Conservation (phyloP, 139 green algal genomes). For the Picocystis salinarum region DNA sequence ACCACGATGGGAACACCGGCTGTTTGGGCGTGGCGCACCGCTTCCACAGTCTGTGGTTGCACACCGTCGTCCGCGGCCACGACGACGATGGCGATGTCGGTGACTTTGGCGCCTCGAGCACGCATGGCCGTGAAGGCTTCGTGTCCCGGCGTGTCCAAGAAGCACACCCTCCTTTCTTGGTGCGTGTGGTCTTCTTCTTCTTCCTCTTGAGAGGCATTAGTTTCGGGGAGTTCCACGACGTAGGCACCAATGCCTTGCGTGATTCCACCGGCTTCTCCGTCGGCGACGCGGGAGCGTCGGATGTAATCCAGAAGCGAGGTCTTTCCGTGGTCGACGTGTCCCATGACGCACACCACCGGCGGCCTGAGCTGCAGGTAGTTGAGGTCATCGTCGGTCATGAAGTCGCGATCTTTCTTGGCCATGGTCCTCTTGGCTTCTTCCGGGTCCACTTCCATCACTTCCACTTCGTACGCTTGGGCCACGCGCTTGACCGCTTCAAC, state of each 20-base stretch:
- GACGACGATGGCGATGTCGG: slow-evolving; percentile 92
- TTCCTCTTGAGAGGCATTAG: slow-evolving; percentile 1
- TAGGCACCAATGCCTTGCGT: slow-evolving; percentile 96
- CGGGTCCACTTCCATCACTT: slow-evolving; percentile 34
- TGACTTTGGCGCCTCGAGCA: slow-evolving; percentile 69
- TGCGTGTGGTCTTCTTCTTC: slow-evolving; percentile 25
- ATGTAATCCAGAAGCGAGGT: slow-evolving; percentile 80
- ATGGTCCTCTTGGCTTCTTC: slow-evolving; percentile 3
- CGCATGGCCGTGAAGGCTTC: slow-evolving; percentile 96
- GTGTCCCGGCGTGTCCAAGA: slow-evolving; percentile 93
- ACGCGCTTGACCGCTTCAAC: slow-evolving; percentile 48
- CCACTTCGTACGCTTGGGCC: slow-evolving; percentile 46
- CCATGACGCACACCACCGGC: slow-evolving; percentile 95
- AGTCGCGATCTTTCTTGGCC: slow-evolving; percentile 50
- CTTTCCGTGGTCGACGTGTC: slow-evolving; percentile 97
- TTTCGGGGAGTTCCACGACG: slow-evolving; percentile 39
- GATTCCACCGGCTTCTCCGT: slow-evolving; percentile 92
- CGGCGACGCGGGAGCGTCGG: slow-evolving; percentile 63
- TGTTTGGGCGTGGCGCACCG: slow-evolving; percentile 75
- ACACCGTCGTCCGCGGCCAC: slow-evolving; percentile 94
- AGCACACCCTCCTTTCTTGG: slow-evolving; percentile 61
- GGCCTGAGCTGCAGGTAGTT: slow-evolving; percentile 36
- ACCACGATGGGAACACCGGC: slow-evolving; percentile 72
- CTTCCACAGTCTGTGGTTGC: slow-evolving; percentile 83
- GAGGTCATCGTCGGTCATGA: slow-evolving; percentile 17